Evolutionary conservation across 192 early-diverging fungal genomes (phyloP).

Genomic region (Entrophospora sp.): DNA sequence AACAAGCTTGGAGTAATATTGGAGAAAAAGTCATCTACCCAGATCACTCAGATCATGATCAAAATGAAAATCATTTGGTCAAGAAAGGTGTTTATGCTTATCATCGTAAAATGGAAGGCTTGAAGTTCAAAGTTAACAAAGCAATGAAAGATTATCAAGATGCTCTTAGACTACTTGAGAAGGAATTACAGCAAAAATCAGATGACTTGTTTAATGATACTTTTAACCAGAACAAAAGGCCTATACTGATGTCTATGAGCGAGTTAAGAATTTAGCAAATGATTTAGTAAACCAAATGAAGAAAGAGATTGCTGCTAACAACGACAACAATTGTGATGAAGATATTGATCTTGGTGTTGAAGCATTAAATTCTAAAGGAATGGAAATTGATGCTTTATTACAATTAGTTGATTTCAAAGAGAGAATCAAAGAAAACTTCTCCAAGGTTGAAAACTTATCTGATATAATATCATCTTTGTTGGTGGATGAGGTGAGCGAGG

Average conservation of each 20-base stretch:
- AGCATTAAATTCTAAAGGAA: not conserved
- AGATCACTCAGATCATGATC: too few species aligned
- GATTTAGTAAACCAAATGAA: conserved; percentile 13
- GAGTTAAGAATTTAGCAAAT: conserved; percentile 1
- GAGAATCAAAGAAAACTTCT: conserved; percentile 2
- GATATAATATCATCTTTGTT: not conserved
- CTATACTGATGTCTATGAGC: conserved; percentile 3
- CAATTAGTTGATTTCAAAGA: conserved; percentile 16
- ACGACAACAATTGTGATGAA: not conserved
- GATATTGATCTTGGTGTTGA: conserved; percentile 11
- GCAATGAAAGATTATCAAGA: too few species aligned
- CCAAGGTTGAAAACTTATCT: conserved; percentile 2
- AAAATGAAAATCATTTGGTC: too few species aligned
- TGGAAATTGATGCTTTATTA: conserved; percentile 14
- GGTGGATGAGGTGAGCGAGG: not conserved
- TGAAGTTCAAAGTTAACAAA: too few species aligned
- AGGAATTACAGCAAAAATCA: too few species aligned
- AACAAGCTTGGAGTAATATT: too few species aligned
- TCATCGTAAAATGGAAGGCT: too few species aligned
- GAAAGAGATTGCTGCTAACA: conserved; percentile 1
- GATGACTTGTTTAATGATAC: too few species aligned
- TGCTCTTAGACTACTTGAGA: too few species aligned
- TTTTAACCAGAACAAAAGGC: conserved; percentile 1
- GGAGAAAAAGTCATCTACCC: too few species aligned
- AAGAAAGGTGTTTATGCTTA: too few species aligned